Percentiles rank a stretch among this genome's conserved stretches.
phyloP scores from a whole-genome alignment of 148 eudicot genomes.

The Spergularia marina region DNA sequence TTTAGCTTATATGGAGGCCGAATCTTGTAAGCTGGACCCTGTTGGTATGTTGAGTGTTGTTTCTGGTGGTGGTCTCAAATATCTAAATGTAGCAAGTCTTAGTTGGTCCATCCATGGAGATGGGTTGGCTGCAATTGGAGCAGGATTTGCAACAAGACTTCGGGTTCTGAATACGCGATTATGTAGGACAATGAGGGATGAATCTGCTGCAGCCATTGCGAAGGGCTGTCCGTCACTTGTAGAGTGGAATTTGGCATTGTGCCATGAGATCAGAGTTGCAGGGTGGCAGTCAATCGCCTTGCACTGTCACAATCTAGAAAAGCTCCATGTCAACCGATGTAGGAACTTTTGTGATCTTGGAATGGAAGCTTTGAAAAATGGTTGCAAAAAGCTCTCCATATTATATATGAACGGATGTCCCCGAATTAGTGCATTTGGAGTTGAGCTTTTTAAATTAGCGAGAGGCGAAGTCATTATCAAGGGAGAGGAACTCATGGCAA shows the following conservation, averaged over 20 bases:
- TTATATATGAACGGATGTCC: slow-evolving; percentile 50
- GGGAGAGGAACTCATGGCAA: slow-evolving; percentile 44
- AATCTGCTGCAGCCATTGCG: slow-evolving; percentile 42
- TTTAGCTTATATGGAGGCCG: slow-evolving; percentile 57
- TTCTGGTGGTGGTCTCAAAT: slow-evolving; percentile 41
- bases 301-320: slow-evolving; percentile 50
- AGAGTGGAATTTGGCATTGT: slow-evolving; percentile 66
- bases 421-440: slow-evolving; percentile 29
- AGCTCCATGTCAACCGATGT: slow-evolving; percentile 59
- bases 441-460: slow-evolving; percentile 41
- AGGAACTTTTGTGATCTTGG: slow-evolving; percentile 51
- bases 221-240: slow-evolving; percentile 56
- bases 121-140: slow-evolving; percentile 48
- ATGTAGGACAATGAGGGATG: slow-evolving; percentile 54
- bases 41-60: slow-evolving; percentile 43
- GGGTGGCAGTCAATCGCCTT: slow-evolving; percentile 66
- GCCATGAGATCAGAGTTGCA: slow-evolving; percentile 42
- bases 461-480: slow-evolving; percentile 45
- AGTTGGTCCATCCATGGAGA: slow-evolving; percentile 34
- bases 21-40: slow-evolving; percentile 52
- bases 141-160: slow-evolving; percentile 40
- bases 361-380: slow-evolving; percentile 45
- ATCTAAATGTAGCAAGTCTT: slow-evolving; percentile 34
- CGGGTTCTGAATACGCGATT: slow-evolving; percentile 44
- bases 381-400: slow-evolving; percentile 46